Evolutionary conservation across 176 grass and related monocot species (phyloP).

Genomic region (Eleusine indica): DNA sequence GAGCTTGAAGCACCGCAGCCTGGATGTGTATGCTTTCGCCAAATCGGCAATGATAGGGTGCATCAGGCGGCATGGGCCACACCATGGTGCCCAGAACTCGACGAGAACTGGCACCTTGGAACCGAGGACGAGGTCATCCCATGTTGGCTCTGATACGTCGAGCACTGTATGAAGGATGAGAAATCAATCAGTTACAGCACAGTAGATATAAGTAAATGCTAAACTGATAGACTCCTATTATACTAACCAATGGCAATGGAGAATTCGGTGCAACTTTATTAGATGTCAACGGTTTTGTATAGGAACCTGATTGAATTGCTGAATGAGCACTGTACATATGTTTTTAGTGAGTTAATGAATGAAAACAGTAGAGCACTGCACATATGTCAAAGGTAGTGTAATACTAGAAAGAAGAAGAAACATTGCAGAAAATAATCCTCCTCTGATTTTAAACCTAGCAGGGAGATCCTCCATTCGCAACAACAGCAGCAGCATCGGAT

Average conservation of each 20-base stretch:
- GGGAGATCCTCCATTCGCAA: not conserved
- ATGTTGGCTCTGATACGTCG: conserved; percentile 47
- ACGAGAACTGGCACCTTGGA: conserved; percentile 50
- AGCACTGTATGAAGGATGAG: conserved; percentile 40
- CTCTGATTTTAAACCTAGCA: too few relatives aligned
- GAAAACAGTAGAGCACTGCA: not conserved
- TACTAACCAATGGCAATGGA: too few relatives aligned
- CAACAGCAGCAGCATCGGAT: not conserved
- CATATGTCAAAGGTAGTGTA: too few relatives aligned
- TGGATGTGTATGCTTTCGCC: conserved; percentile 42
- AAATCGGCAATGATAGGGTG: conserved; percentile 54
- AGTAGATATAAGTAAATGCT: not conserved
- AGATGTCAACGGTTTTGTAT: too few relatives aligned
- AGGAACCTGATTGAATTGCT: not conserved
- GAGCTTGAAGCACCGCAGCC: conserved; percentile 51
- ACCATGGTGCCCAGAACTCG: conserved; percentile 77
- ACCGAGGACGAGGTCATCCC: conserved; percentile 42
- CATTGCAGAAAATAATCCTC: not conserved
- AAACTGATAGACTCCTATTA: not conserved
- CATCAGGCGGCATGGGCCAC: conserved; percentile 69
- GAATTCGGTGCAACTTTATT: too few relatives aligned
- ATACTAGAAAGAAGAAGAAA: not conserved
- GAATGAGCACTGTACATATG: not conserved
- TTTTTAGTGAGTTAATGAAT: not conserved
- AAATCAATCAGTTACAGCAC: not conserved